Percentiles rank a stretch among this genome's conserved stretches.
These are phyloP conservation scores for Penicillium egyptiacum DNA, from an alignment of 495 filamentous ascomycete genomes.

Conservation along the genomic window DNA sequence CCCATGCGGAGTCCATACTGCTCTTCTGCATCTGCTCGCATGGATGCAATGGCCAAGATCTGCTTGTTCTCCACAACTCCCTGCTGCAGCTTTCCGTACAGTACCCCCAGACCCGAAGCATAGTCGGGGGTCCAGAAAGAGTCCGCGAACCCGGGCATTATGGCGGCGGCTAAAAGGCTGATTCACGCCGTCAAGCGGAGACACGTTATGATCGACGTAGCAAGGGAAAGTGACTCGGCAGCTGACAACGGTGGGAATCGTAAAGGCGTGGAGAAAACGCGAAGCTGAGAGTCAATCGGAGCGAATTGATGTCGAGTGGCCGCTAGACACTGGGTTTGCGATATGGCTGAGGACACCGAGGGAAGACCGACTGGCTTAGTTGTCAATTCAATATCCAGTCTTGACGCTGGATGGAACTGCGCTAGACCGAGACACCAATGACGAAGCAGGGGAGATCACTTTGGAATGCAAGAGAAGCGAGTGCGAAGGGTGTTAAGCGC, in stretches of 20 bases:
- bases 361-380: slow-evolving; percentile 6
- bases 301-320: slow-evolving; percentile 1
- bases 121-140: slow-evolving; percentile 97
- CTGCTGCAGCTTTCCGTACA: slow-evolving; percentile 97
- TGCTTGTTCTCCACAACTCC: slow-evolving; percentile 94
- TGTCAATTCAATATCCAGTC: slow-evolving; percentile 2
- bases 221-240: background rate
- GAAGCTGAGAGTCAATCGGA: slow-evolving; percentile 9
- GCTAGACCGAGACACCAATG: slow-evolving; percentile 15
- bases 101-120: slow-evolving; percentile 87
- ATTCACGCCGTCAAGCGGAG: slow-evolving; percentile 7
- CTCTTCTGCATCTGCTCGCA: slow-evolving; percentile 97
- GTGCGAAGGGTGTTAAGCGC: slow-evolving; percentile 10
- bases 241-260: background rate
- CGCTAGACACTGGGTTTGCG: slow-evolving; percentile 6
- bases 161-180: slow-evolving; percentile 21
- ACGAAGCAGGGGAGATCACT: slow-evolving; percentile 10
- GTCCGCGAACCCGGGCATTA: slow-evolving; percentile 85
- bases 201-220: background rate
- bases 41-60: slow-evolving; percentile 80
- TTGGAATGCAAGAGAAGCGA: slow-evolving; percentile 6
- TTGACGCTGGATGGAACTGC: slow-evolving; percentile 1
- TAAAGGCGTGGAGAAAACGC: slow-evolving; percentile 1
- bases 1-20: slow-evolving; percentile 76
- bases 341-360: slow-evolving; percentile 4